These are phyloP conservation scores for Ophiocordyceps camponoti-leonardi DNA, from an alignment of 2,329 filamentous ascomycete species.

Conservation along the genomic window DNA sequence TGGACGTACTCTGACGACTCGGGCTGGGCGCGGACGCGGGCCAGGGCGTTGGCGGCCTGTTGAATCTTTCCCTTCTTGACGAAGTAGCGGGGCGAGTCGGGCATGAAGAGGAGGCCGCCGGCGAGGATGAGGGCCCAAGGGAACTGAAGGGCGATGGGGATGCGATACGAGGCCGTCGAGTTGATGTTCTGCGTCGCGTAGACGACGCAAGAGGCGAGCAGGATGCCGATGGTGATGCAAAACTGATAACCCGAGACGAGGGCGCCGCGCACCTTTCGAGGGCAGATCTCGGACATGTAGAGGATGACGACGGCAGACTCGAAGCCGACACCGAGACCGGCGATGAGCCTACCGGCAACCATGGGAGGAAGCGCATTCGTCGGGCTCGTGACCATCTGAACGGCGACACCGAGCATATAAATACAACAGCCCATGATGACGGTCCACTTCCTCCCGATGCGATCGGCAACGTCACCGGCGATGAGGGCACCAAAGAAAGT, in stretches of 20 bases:
- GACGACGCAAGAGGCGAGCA: constrained; percentile 58
- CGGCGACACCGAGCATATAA: constrained; percentile 50
- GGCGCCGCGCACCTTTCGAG: constrained; percentile 57
- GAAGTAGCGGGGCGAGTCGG: constrained; percentile 73
- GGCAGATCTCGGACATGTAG: constrained; percentile 73
- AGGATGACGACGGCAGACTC: constrained; percentile 66
- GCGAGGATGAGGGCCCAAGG: constrained; percentile 63
- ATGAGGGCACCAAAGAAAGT: constrained; percentile 68
- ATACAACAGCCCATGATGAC: constrained; percentile 54
- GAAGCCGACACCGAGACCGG: constrained; percentile 65
- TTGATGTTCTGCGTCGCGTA: constrained; percentile 48
- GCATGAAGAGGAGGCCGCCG: constrained; percentile 55
- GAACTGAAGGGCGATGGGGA: constrained; percentile 68
- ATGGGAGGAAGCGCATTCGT: constrained; percentile 39
- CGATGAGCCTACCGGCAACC: constrained; percentile 56
- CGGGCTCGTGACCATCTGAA: constrained; percentile 41
- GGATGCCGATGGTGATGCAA: constrained; percentile 63
- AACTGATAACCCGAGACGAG: constrained; percentile 75
- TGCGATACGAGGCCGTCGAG: constrained; percentile 56
- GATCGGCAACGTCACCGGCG: constrained; percentile 61
- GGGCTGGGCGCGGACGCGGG: constrained; percentile 58
- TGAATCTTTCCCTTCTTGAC: constrained; percentile 62
- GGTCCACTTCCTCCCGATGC: constrained; percentile 54
- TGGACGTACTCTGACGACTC: constrained; percentile 57
- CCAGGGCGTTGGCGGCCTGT: constrained; percentile 42